Evolutionary conservation across 1,139 yeast species (phyloP), one percentile per base, ranked within the genome.

Genomic region (Suhomyces choctaworum): DNA sequence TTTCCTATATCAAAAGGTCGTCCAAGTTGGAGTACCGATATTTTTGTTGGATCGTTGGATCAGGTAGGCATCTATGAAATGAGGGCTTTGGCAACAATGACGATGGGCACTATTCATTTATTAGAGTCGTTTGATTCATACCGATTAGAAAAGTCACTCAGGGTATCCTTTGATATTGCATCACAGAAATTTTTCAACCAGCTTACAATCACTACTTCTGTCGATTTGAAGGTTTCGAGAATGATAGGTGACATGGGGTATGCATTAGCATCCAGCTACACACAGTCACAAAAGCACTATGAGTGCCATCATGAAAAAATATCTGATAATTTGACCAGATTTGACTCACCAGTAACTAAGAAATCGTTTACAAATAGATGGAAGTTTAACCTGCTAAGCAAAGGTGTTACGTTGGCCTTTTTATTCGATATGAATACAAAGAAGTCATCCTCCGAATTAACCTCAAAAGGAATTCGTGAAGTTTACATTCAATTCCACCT

Each of bases 31-130:
- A 39, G 58, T 1, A 46, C 58, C 13, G 58, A 64, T 36, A 28
- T 68, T 6, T 64, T 57, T 44, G 43, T 61, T 1, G 72, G 68
- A 1, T 64, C 71, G 0, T 48, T 63, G 16, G 73, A 69, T 32
- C 75, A 69, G 44, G 64, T 58, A 2, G 75, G 75, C 1, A 44
- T 64, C 8, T 64, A 62, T 41, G 75, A 69, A 39, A 64, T 67
- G 71, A 62, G 57, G 33, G 38, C 58, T 0, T 47, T 69, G 38
- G 49, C 57, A 4, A 47, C 42, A 36, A 51, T 48, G 9, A 59
- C 71, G 3, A 51, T 58, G 46, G 74, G 75, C 1, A 36, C 41
- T 8, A 44, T 66, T 3, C 46, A 47, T 22, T 37, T 64, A 24
- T 46, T 47, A 29, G 67, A 60, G 10, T 45, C 62, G 1, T 67